Evolutionary conservation across 768 basidiomycete species (phyloP), one percentile per base, ranked within the genome.

Genomic region (Tylopilus sp.): DNA sequence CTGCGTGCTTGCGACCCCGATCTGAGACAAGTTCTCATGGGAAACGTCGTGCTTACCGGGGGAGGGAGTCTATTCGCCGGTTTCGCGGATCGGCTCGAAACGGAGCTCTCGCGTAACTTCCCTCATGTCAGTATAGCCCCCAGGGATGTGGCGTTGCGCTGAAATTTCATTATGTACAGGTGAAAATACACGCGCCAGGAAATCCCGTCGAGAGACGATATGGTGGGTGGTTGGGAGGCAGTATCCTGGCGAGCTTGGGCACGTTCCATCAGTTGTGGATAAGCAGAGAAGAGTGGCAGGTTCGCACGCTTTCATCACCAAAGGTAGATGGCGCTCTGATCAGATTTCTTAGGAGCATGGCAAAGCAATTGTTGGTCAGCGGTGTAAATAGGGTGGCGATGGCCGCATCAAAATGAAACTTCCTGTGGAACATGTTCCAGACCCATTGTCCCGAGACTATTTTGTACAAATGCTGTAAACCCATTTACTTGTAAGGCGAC

Each of bases 211-310:
- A 98, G 68, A 81, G 95, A 41, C 81, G 87, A 50, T 97, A 92
- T 67, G 88, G 93, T 13, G 85, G 88, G 18, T 99, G 97, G 97
- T 73, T 99, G 7, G 97, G 97, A 11, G 97, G 95, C 25, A 93
- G 90, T 57, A 95, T 98, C 61, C 75, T 98, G 42, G 95, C 89
- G 1, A 93, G 90, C 63, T 71, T 98, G 63, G 97, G 97, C 21
- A 98, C 95, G 15, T 99, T 98, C 79, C 97, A 99, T 66, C 95
- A 95, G 60, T 74, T 95, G 44, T 95, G 93, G 93, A 93, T 95
- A 63, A 92, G 91, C 69, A 82, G 77, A 62, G 92, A 94, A 68
- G 93, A 95, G 62, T 95, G 91, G 86, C 82, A 90, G 80, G 91
- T 90, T 53, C 39, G 82, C 67, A 42, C 11, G 10, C 46, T 56